Conservation (phyloP, 2,329 filamentous ascomycete species). For the Monosporascus sp. region DNA sequence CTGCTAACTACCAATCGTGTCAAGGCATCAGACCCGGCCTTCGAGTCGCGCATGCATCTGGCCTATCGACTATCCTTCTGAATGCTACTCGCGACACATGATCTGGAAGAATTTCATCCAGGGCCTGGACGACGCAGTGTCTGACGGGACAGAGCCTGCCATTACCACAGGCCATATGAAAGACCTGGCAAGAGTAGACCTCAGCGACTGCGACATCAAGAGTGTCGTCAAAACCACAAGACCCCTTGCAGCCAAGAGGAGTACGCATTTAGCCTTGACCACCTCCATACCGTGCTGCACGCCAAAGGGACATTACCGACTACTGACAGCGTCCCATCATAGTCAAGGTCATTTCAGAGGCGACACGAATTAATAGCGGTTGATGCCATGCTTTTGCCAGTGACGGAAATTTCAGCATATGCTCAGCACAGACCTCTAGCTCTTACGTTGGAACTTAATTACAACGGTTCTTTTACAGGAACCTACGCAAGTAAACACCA, state of each 20-base stretch:
- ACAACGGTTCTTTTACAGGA: too few species aligned
- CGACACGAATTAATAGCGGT: too few species aligned
- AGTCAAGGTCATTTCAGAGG: too few species aligned
- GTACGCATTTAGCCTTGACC: not conserved
- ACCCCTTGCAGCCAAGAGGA: not conserved
- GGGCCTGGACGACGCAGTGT: not conserved
- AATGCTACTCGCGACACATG: not conserved
- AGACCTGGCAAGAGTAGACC: not conserved
- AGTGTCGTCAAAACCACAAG: not conserved
- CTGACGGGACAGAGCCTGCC: not conserved
- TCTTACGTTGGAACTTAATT: too few species aligned
- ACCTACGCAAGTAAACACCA: too few species aligned
- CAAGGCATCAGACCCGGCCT: conserved; percentile 9
- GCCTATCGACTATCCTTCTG: conserved; percentile 7
- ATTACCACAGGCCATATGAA: not conserved
- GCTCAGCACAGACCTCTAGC: too few species aligned
- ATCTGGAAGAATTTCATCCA: conserved; percentile 11
- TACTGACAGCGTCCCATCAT: too few species aligned
- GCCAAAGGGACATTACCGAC: not conserved
- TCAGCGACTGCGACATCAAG: not conserved
- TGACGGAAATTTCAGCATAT: too few species aligned
- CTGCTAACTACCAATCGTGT: conserved; percentile 9
- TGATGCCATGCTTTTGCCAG: too few species aligned
- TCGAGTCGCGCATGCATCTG: conserved; percentile 11
- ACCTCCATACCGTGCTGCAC: not conserved